These are phyloP conservation scores for Fraxinus pennsylvanica DNA, from an alignment of 257 asterid genomes.

Conservation along the genomic window DNA sequence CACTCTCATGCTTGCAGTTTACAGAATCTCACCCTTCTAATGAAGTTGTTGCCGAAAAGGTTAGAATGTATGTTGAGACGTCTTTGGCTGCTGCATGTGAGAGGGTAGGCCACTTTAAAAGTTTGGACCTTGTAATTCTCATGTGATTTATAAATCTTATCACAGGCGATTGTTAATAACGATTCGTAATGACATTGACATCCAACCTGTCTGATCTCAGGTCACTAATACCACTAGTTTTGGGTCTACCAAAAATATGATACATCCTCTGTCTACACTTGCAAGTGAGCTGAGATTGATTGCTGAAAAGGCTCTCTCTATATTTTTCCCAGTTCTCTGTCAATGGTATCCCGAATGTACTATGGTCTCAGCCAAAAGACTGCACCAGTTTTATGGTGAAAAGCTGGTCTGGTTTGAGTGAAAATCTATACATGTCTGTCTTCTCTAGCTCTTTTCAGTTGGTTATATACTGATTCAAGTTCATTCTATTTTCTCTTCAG, in stretches of 20 bases:
- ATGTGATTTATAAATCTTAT: not conserved
- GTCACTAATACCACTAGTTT: constrained; percentile 41
- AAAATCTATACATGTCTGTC: constrained; percentile 12
- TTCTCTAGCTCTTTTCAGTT: constrained; percentile 22
- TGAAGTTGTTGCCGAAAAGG: constrained; percentile 53
- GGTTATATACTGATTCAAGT: constrained; percentile 22
- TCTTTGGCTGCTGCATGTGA: constrained; percentile 72
- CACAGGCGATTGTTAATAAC: constrained; percentile 16
- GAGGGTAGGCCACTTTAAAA: constrained; percentile 56
- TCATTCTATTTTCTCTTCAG: constrained; percentile 44
- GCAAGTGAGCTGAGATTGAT: constrained; percentile 71
- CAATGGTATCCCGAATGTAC: constrained; percentile 75
- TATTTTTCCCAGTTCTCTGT: constrained; percentile 65
- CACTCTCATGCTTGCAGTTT: constrained; percentile 47
- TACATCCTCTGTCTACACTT: constrained; percentile 71
- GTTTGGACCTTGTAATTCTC: constrained; percentile 20
- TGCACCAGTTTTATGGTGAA: constrained; percentile 85
- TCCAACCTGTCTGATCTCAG: constrained; percentile 43
- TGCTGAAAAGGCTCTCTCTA: constrained; percentile 65
- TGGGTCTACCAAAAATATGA: constrained; percentile 48
- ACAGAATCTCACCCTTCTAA: constrained; percentile 45
- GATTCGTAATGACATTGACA: constrained; percentile 28
- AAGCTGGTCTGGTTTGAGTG: constrained; percentile 62
- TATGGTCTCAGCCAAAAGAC: constrained; percentile 54
- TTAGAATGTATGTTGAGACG: constrained; percentile 60